phyloP scores from a whole-genome alignment of 306 rosid species.

The Ormosia emarginata region DNA sequence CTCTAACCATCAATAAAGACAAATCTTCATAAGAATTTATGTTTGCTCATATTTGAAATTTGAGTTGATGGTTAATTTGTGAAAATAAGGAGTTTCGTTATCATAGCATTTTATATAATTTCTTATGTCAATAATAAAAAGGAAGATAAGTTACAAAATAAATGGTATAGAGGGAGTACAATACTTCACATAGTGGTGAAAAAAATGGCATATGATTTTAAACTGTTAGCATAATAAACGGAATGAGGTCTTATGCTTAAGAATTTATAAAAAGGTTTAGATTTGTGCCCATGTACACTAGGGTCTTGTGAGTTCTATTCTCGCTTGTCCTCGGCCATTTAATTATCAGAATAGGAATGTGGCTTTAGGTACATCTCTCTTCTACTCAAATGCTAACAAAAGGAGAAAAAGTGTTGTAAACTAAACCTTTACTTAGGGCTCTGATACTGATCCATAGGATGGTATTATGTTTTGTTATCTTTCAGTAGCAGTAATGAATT shows the following conservation, averaged over 20 bases:
- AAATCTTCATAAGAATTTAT: background rate
- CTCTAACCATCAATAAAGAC: background rate
- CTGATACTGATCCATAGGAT: background rate
- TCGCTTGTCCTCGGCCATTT: background rate
- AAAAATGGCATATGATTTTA: background rate
- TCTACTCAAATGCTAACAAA: background rate
- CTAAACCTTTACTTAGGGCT: background rate
- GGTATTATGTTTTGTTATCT: background rate
- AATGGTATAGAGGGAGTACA: background rate
- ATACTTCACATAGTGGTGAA: background rate
- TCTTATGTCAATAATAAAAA: background rate
- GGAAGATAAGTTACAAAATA: background rate
- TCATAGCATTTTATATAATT: background rate
- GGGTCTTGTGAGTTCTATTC: background rate
- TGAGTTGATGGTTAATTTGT: background rate
- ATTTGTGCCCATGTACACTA: background rate
- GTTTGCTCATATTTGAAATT: constrained; percentile 4
- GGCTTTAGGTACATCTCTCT: background rate
- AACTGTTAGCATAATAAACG: background rate
- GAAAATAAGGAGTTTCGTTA: background rate
- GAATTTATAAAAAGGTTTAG: background rate
- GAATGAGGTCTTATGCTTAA: background rate
- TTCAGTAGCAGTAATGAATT: constrained; percentile 7
- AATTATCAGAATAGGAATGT: background rate
- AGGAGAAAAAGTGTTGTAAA: background rate